These are phyloP conservation scores for Pseudotulostoma volvatum DNA, from an alignment of 495 filamentous ascomycete genomes.

Conservation along the genomic window DNA sequence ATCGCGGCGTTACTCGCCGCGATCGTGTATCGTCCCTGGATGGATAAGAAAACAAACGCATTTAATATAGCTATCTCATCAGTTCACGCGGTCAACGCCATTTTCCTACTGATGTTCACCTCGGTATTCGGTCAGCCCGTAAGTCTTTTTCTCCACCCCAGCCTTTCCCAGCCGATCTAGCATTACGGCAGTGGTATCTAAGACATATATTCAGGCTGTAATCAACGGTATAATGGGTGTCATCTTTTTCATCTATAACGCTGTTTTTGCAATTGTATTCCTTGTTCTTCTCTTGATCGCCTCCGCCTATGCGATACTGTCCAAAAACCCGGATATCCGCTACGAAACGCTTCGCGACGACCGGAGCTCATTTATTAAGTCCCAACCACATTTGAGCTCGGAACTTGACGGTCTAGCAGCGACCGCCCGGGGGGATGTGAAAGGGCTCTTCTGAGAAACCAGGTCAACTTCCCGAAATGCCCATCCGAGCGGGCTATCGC, in stretches of 20 bases:
- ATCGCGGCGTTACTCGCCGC: slow-evolving; percentile 50
- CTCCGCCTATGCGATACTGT: slow-evolving; percentile 53
- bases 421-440: slow-evolving; percentile 74
- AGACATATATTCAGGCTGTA: slow-evolving; percentile 26
- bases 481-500: too few species aligned
- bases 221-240: slow-evolving; percentile 75
- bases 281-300: slow-evolving; percentile 64
- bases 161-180: background rate
- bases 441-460: slow-evolving; percentile 37
- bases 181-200: background rate
- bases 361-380: slow-evolving; percentile 73
- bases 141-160: slow-evolving; percentile 12
- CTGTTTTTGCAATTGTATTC: slow-evolving; percentile 59
- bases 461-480: too few species aligned
- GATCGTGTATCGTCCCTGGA: slow-evolving; percentile 68
- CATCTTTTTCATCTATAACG: slow-evolving; percentile 69
- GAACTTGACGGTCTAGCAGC: slow-evolving; percentile 88
- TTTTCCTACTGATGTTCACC: slow-evolving; percentile 56
- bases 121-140: slow-evolving; percentile 56
- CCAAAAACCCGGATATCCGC: slow-evolving; percentile 74
- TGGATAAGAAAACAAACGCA: slow-evolving; percentile 85
- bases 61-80: slow-evolving; percentile 75
- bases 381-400: slow-evolving; percentile 66
- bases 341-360: slow-evolving; percentile 83
- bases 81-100: slow-evolving; percentile 65